Evolutionary conservation across 495 filamentous ascomycete genomes (phyloP), one percentile per base, ranked within the genome.

Genomic region (Eremomyces bilateralis): DNA sequence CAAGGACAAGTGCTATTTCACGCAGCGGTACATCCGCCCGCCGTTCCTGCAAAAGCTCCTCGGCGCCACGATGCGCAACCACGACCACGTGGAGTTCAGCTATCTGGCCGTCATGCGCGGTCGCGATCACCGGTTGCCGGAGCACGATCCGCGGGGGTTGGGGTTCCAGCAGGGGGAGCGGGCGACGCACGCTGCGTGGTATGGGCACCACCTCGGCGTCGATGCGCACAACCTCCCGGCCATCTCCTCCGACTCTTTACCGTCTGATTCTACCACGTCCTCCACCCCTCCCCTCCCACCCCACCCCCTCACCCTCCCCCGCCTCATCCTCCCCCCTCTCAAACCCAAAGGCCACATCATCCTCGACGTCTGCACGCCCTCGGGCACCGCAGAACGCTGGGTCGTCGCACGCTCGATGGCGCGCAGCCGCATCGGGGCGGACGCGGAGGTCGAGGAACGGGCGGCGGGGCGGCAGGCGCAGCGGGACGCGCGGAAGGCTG

Each of bases 331-430:
- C 4, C 65, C 76, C 3, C 80, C 88, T 8, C 56, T 97, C 31
- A 97, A 97, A 57, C 69, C 80, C 12, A 68, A 67, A 16, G 80
- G 80, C 1, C 88, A 97, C 48, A 71, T 95, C 41, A 79, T 75
- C 22, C 57, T 95, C 3, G 90, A 97, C 50, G 43, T 94, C 5
- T 97, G 88, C 60, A 95, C 90, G 0, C 80, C 90, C 0, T 57
- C 62, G 1, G 90, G 75, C 15, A 68, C 62, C 21, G 70, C 95
- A n/a, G 88, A 97, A 56, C 80, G 88, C 28, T 97, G 88, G 88
- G 80, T 73, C 0, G 72, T 97, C 0, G 79, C 88, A 1, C 71
- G 69, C 36, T 80, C 73, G 25, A 90, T 71, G 53, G 6, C 24
- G 13, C 73, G 37, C 65, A 73, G 42, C 80, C 80, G 2, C 95